Evolutionary conservation across 345 rosid species (phyloP).

Genomic region (Boechera retrofracta): DNA sequence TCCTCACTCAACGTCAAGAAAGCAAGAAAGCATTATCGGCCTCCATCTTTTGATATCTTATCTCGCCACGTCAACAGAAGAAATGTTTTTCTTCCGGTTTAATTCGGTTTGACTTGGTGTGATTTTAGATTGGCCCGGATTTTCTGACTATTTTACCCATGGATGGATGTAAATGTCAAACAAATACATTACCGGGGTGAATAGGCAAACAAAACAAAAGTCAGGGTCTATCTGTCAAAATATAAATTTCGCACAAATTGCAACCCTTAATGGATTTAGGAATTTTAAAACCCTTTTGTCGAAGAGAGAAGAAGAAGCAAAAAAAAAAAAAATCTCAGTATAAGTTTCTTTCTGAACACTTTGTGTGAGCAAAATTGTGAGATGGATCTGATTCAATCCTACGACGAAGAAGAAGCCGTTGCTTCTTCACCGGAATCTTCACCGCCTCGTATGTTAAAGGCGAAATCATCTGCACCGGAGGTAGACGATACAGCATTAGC

Average conservation of each 20-base stretch:
- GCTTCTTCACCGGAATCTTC: constrained; percentile 70
- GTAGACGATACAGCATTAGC: constrained; percentile 95
- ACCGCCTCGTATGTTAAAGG: constrained; percentile 70
- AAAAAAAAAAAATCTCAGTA: neutral
- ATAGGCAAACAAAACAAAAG: neutral
- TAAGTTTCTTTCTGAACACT: neutral
- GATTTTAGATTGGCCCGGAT: no score
- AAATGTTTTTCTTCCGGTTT: no score
- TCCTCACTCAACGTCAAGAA: no score
- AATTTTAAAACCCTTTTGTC: constrained; percentile 30
- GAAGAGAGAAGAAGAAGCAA: neutral
- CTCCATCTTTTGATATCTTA: no score
- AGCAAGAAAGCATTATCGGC: no score
- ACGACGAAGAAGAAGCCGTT: constrained; percentile 37
- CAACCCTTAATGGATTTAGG: neutral
- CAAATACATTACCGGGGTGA: neutral
- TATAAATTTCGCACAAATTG: neutral
- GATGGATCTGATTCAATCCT: constrained; percentile 49
- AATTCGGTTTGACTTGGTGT: neutral
- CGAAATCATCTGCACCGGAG: constrained; percentile 85
- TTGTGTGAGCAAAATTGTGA: neutral
- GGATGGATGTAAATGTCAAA: neutral
- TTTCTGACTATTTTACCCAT: neutral
- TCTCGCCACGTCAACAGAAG: no score
- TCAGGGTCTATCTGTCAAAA: neutral